Conservation (phyloP, 495 filamentous ascomycete species). For the Astrocystis sublimbata region DNA sequence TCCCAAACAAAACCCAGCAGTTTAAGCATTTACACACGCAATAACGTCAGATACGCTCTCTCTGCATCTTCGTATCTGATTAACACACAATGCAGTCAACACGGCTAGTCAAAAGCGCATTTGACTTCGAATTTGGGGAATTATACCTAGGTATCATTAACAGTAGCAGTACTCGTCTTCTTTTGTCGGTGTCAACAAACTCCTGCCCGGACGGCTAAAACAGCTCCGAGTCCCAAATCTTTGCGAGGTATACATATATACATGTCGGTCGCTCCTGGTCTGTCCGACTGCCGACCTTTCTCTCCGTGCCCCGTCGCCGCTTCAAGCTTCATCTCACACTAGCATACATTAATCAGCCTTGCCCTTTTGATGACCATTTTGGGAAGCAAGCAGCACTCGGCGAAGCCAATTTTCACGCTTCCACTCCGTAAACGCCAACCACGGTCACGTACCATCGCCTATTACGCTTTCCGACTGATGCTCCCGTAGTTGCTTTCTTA, state of each 20-base stretch:
- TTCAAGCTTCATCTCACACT: conserved; percentile 11
- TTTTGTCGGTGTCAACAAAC: not conserved
- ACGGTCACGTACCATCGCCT: not conserved
- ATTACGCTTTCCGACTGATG: not conserved
- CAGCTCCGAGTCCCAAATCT: conserved; percentile 24
- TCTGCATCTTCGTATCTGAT: not conserved
- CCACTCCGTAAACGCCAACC: not conserved
- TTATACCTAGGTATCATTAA: conserved; percentile 14
- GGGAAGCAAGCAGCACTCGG: not conserved
- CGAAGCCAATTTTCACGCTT: not conserved
- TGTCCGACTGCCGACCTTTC: conserved; percentile 17
- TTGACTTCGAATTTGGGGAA: no score
- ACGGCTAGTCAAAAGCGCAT: no score
- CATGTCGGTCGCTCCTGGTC: no score
- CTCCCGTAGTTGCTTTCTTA: conserved; percentile 13
- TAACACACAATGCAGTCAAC: not conserved
- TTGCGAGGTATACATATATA: conserved; percentile 38
- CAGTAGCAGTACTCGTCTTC: conserved; percentile 6
- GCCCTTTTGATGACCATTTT: not conserved
- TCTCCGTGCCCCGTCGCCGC: not conserved
- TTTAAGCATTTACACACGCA: no score
- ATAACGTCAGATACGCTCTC: no score
- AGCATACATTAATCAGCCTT: conserved; percentile 8
- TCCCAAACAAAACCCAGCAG: no score
- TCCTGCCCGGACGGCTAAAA: conserved; percentile 15